These are phyloP conservation scores for Xerocomus potaroensis DNA, from an alignment of 768 basidiomycete genomes.

Conservation along the genomic window DNA sequence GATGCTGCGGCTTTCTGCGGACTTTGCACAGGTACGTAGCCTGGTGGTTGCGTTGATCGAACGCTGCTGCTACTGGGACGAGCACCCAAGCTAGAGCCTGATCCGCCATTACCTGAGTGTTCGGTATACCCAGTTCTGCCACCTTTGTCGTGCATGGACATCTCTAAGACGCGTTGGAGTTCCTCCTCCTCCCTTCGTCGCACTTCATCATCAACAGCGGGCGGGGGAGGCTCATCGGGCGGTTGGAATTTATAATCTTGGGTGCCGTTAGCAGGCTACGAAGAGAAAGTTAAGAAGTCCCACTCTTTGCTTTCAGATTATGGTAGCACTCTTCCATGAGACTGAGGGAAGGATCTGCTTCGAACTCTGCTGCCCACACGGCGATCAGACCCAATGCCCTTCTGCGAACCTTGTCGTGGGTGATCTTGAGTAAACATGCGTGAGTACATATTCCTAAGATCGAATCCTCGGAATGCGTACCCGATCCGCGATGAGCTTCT, in stretches of 20 bases:
- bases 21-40: constrained; percentile 58
- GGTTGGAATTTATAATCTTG: constrained; percentile 70
- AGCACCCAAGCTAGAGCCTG: constrained; percentile 17
- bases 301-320: constrained; percentile 78
- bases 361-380: constrained; percentile 82
- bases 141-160: constrained; percentile 90
- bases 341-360: constrained; percentile 72
- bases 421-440: constrained; percentile 50
- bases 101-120: constrained; percentile 35
- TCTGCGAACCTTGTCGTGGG: constrained; percentile 86
- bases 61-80: constrained; percentile 20
- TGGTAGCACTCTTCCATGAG: constrained; percentile 91
- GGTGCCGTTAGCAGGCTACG: constrained; percentile 10
- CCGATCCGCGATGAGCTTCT: constrained; percentile 84
- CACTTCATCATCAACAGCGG: constrained; percentile 70
- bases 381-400: constrained; percentile 69
- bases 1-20: constrained; percentile 33
- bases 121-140: constrained; percentile 58
- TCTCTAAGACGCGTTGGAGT: constrained; percentile 85
- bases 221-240: constrained; percentile 60
- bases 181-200: constrained; percentile 91
- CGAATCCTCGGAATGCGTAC: constrained; percentile 39
- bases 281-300: constrained; percentile 9
- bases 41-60: constrained; percentile 43
- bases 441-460: constrained; percentile 10